Evolutionary conservation across 257 asterid genomes (phyloP).

Genomic region (Coffea canephora): DNA sequence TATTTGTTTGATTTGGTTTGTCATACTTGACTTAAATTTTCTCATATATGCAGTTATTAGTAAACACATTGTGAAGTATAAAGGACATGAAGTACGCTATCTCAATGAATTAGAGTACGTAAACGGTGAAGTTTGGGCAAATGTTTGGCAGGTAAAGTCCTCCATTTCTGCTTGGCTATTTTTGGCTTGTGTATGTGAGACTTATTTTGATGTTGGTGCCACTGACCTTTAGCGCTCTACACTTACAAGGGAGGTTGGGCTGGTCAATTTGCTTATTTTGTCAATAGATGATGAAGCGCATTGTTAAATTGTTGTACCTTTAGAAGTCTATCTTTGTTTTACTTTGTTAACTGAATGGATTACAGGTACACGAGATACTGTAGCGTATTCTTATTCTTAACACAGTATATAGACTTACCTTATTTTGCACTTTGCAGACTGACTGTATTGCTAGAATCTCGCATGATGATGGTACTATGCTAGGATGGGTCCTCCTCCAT

Average conservation of each 20-base stretch:
- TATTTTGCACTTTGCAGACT: slow-evolving; percentile 43
- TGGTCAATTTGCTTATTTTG: background rate
- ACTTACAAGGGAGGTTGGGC: background rate
- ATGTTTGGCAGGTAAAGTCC: slow-evolving; percentile 64
- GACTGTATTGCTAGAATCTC: slow-evolving; percentile 96
- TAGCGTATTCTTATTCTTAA: background rate
- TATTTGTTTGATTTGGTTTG: slow-evolving; percentile 6
- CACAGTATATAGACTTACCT: background rate
- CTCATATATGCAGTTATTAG: slow-evolving; percentile 45
- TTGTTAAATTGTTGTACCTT: background rate
- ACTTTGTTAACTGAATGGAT: background rate
- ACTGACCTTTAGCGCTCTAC: background rate
- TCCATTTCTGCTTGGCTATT: background rate
- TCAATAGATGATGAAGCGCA: background rate
- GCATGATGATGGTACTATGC: slow-evolving; percentile 49
- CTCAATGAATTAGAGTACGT: slow-evolving; percentile 90
- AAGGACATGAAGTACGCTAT: slow-evolving; percentile 68
- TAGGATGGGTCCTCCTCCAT: slow-evolving; percentile 87
- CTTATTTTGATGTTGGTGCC: background rate
- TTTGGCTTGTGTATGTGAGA: background rate
- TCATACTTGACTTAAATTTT: slow-evolving; percentile 12
- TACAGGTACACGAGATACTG: background rate
- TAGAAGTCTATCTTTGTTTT: background rate
- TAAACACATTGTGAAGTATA: slow-evolving; percentile 60
- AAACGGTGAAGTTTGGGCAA: slow-evolving; percentile 94